Evolutionary conservation across 805 yeast genomes (phyloP).

Genomic region (Ogataea naganishii): DNA sequence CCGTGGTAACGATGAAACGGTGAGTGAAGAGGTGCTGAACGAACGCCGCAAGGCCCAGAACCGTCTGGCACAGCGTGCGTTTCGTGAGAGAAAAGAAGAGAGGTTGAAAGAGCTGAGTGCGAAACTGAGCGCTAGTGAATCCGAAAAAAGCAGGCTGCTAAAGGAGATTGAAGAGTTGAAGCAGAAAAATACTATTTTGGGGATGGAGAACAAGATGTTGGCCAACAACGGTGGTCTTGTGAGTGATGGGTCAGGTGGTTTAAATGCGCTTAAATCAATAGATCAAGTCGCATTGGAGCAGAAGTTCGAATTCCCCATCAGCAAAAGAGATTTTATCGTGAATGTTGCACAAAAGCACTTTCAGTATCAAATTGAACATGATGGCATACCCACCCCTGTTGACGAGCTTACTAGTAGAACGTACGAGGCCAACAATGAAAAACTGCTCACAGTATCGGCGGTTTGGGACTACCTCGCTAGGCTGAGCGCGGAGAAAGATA

Average conservation of each 20-base stretch:
- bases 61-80: slow-evolving; percentile 83
- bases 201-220: slow-evolving; percentile 54
- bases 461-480: slow-evolving; percentile 72
- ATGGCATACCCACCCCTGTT: slow-evolving; percentile 2
- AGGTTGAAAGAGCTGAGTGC: slow-evolving; percentile 58
- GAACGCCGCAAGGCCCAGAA: slow-evolving; percentile 68
- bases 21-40: slow-evolving; percentile 34
- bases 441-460: slow-evolving; percentile 63
- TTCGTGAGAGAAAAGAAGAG: slow-evolving; percentile 72
- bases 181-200: slow-evolving; percentile 45
- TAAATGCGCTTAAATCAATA: background rate
- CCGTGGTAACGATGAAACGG: too few species aligned
- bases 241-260: background rate
- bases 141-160: slow-evolving; percentile 30
- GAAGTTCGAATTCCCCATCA: slow-evolving; percentile 5
- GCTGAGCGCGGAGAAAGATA: slow-evolving; percentile 37
- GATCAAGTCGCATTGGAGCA: slow-evolving; percentile 4
- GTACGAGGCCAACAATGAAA: slow-evolving; percentile 23
- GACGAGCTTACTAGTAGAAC: slow-evolving; percentile 3
- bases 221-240: slow-evolving; percentile 20
- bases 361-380: background rate
- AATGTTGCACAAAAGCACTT: slow-evolving; percentile 7
- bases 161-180: slow-evolving; percentile 33
- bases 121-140: slow-evolving; percentile 48
- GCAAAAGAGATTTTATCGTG: slow-evolving; percentile 6